These are phyloP conservation scores for Fusarium bulbicola DNA, from an alignment of 2,329 filamentous ascomycete genomes.

Conservation along the genomic window DNA sequence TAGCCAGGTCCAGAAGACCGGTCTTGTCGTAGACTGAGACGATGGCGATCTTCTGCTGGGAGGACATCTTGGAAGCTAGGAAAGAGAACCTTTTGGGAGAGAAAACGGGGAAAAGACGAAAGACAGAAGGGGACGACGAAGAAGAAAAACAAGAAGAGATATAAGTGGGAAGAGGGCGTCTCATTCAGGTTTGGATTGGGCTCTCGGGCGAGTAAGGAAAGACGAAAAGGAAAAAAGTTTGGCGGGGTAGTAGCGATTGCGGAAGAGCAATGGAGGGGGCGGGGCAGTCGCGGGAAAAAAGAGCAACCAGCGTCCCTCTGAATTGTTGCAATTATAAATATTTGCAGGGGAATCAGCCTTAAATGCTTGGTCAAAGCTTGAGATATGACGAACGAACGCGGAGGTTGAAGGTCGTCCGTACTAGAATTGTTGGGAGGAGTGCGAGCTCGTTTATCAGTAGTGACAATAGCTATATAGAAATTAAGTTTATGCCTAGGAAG, in stretches of 20 bases:
- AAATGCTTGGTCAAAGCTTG: conserved; percentile 23
- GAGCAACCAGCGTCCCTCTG: background rate
- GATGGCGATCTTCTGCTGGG: conserved; percentile 76
- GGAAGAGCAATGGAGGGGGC: conserved; percentile 34
- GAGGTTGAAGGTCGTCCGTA: background rate
- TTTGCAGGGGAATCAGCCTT: conserved; percentile 33
- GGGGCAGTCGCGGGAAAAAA: conserved; percentile 33
- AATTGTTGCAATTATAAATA: conserved; percentile 16
- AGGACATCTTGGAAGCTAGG: conserved; percentile 47
- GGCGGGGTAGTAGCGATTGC: conserved; percentile 42
- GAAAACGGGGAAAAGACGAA: background rate
- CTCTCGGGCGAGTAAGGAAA: conserved; percentile 28
- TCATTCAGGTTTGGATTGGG: conserved; percentile 26
- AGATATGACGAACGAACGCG: conserved; percentile 21
- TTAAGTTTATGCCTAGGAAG: conserved; percentile 2
- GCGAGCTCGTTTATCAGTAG: background rate
- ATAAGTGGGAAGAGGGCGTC: conserved; percentile 25
- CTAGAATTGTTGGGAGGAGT: background rate
- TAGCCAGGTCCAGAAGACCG: conserved; percentile 89
- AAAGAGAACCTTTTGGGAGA: conserved; percentile 12
- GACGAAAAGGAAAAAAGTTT: conserved; percentile 41
- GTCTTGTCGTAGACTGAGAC: conserved; percentile 99
- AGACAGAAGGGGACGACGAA: conserved; percentile 4
- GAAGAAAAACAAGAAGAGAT: conserved; percentile 9
- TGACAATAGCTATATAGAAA: background rate